These are phyloP conservation scores for Pestalotiopsis sp. DNA, from an alignment of 2,329 filamentous ascomycete species.

Conservation along the genomic window DNA sequence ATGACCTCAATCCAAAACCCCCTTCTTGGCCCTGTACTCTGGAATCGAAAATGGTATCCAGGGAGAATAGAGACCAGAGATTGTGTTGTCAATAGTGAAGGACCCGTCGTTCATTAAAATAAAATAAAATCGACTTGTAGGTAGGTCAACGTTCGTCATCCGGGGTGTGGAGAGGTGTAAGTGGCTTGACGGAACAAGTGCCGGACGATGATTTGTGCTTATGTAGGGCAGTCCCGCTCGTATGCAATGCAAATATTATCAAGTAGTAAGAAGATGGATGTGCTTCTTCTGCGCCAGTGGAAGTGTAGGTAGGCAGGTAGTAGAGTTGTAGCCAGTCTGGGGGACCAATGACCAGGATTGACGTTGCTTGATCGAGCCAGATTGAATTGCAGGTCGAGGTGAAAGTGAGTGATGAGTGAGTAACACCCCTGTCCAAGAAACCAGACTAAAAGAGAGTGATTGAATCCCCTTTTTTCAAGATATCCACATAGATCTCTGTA, in stretches of 20 bases:
- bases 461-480: background rate
- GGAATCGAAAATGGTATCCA: background rate
- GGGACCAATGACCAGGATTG: constrained; percentile 8
- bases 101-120: background rate
- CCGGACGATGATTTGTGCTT: background rate
- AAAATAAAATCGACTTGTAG: background rate
- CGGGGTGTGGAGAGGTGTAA: background rate
- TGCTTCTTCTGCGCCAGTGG: background rate
- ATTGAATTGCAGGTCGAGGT: background rate
- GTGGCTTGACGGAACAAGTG: background rate
- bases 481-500: background rate
- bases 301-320: background rate
- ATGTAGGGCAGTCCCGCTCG: background rate
- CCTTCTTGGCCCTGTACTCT: background rate
- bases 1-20: background rate
- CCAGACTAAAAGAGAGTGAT: background rate
- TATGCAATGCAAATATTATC: background rate
- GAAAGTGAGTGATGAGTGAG: background rate
- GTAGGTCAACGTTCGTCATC: background rate
- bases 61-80: background rate
- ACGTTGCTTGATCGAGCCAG: background rate
- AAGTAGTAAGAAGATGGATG: background rate
- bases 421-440: background rate
- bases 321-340: constrained; percentile 3
- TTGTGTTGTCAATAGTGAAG: background rate